phyloP scores from a whole-genome alignment of 2,329 filamentous ascomycete genomes.

The Byssochlamys sp. region DNA sequence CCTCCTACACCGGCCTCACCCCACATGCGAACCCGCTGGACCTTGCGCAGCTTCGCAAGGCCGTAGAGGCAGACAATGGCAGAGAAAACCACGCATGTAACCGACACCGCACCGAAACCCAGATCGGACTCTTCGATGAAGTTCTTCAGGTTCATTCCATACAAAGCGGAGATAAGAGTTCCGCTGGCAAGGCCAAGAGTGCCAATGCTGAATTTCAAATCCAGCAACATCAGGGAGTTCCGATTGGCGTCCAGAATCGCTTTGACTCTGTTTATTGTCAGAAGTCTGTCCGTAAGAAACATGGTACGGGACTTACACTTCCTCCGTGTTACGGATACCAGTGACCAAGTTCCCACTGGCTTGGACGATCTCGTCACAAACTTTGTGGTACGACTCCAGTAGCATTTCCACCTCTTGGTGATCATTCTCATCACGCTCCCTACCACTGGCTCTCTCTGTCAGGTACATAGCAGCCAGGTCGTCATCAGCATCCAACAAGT shows the following conservation, averaged over 20 bases:
- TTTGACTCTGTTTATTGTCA: conserved; percentile 56
- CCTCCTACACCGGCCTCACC: conserved; percentile 43
- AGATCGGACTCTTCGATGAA: conserved; percentile 90
- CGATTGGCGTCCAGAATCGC: conserved; percentile 96
- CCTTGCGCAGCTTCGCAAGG: conserved; percentile 68
- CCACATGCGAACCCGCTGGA: conserved; percentile 84
- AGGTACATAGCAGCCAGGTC: conserved; percentile 92
- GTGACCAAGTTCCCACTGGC: conserved; percentile 86
- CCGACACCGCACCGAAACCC: conserved; percentile 70
- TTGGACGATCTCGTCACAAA: conserved; percentile 95
- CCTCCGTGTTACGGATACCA: conserved; percentile 93
- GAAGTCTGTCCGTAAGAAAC: conserved; percentile 1
- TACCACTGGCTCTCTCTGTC: conserved; percentile 71
- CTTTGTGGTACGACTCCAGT: conserved; percentile 92
- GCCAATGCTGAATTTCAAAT: conserved; percentile 90
- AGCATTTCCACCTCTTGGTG: conserved; percentile 96
- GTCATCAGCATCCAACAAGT: conserved; percentile 90
- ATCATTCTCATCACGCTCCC: conserved; percentile 66
- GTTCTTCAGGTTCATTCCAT: conserved; percentile 98
- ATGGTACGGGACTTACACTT: conserved; percentile 59
- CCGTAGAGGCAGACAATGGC: conserved; percentile 74
- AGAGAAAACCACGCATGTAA: conserved; percentile 61
- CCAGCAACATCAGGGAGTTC: conserved; percentile 93
- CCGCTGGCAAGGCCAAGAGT: conserved; percentile 90
- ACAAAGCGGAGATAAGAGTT: conserved; percentile 94